These are phyloP conservation scores for Avena insularis DNA, from an alignment of 176 grass and related monocot species.

Conservation along the genomic window DNA sequence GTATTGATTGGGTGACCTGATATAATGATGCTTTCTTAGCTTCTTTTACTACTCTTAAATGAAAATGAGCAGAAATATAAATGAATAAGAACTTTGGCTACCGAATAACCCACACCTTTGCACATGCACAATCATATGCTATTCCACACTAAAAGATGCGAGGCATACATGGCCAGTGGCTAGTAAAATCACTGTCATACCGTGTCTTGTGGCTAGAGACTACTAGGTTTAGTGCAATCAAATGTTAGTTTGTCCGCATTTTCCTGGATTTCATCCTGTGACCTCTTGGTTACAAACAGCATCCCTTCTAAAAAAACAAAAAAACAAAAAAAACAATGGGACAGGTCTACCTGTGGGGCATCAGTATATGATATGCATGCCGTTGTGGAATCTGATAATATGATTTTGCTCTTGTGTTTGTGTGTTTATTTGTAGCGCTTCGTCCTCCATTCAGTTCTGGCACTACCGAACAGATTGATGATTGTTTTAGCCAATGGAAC, in stretches of 20 bases:
- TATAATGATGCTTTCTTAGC: constrained; percentile 27
- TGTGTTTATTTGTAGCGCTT: constrained; percentile 60
- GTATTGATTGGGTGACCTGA: constrained; percentile 45
- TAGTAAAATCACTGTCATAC: neutral
- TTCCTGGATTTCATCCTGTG: constrained; percentile 19
- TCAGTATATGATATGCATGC: neutral
- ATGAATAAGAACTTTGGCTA: constrained; percentile 21
- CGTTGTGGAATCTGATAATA: constrained; percentile 37
- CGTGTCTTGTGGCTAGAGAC: constrained; percentile 16
- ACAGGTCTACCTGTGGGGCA: constrained; percentile 7
- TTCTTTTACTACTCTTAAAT: constrained; percentile 30
- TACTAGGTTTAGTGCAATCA: constrained; percentile 19
- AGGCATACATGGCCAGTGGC: constrained; percentile 1
- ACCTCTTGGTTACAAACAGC: neutral
- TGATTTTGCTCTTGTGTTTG: constrained; percentile 40
- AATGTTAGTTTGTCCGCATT: constrained; percentile 19
- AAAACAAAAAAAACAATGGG: neutral
- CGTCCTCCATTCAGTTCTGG: constrained; percentile 68
- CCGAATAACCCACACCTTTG: neutral
- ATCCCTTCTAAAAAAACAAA: neutral
- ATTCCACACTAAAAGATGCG: constrained; percentile 28
- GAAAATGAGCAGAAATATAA: constrained; percentile 25
- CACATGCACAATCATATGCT: constrained; percentile 27
- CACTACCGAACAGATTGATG: constrained; percentile 75
- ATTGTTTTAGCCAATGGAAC: constrained; percentile 84